Evolutionary conservation across 2,329 filamentous ascomycete species (phyloP), one percentile per base, ranked within the genome.

Genomic region (Periconia sp.): DNA sequence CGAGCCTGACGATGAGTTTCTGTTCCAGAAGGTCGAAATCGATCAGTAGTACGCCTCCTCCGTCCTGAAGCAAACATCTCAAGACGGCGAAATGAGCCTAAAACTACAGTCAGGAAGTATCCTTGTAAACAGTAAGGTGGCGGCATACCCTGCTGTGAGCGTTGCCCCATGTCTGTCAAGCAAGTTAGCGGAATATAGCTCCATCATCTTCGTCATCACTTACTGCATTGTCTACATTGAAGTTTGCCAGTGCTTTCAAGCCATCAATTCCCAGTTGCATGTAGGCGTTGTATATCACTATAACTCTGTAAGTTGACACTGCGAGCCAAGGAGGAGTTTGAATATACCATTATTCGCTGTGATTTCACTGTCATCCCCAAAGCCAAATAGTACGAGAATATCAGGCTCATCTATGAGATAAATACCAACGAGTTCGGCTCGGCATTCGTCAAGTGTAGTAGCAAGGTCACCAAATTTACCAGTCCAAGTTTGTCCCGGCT

Each of bases 31-130:
- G n/a, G 35, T 52, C 40, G 15, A 17, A 35, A 2, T 41, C 25
- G 5, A 56, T 17, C 3, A 23, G 38, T 23, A 54, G 22, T 23
- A 17, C 45, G 23, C 36, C 51, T 13, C 35, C 18, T 10, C 46
- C 31, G 23, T 48, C 37, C 7, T 26, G 29, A 3, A 53, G 24
- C 11, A 57, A 36, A 34, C 39, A 48, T 46, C 48, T 48, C 18
- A 56, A 22, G 13, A 46, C 52, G 5, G 49, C 50, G 28, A 56
- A 55, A 28, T 48, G 40, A 18, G 41, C 52, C 49, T 53, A 36
- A 21, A 35, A 38, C 12, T 19, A 22, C 36, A 13, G 29, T 34
- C 17, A 42, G 24, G n/a, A 18, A 23, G 9, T 5, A 13, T 17
- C 34, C 15, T 24, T 7, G 16, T 16, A 31, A 18, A 22, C n/a